phyloP scores from a whole-genome alignment of 2,329 filamentous ascomycete species.

The Paraconiothyrium sp. region DNA sequence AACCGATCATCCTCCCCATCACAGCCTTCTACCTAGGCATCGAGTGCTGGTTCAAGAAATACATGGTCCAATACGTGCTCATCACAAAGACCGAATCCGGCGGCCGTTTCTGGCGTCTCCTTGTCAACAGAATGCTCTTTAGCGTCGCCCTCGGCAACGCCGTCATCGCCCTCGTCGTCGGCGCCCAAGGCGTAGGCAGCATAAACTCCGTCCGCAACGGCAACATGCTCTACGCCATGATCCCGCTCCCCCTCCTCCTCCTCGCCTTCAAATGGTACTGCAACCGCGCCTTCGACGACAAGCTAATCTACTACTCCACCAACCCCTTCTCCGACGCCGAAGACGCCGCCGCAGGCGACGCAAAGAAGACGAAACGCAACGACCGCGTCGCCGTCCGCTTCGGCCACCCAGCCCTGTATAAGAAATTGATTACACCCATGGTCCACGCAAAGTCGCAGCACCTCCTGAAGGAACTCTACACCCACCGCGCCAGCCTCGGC shows the following conservation, averaged over 20 bases:
- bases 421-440: conserved; percentile 72
- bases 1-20: conserved; percentile 86
- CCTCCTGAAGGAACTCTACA: conserved; percentile 82
- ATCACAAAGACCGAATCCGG: conserved; percentile 96
- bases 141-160: conserved; percentile 79
- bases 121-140: conserved; percentile 93
- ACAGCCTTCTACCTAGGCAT: conserved; percentile 88
- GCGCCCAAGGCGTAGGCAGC: conserved; percentile 66
- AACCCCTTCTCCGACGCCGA: conserved; percentile 60
- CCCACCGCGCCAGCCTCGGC: conserved; percentile 73
- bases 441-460: conserved; percentile 90
- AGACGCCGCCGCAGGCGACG: conserved; percentile 56
- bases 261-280: conserved; percentile 88
- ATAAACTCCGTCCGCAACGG: conserved; percentile 51
- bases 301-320: conserved; percentile 81
- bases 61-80: conserved; percentile 84
- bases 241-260: conserved; percentile 81
- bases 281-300: conserved; percentile 75
- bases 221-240: conserved; percentile 71
- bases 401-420: conserved; percentile 90
- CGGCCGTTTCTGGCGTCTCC: conserved; percentile 86
- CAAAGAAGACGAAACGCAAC: conserved; percentile 43
- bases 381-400: conserved; percentile 80
- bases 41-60: conserved; percentile 92
- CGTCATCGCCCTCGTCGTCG: conserved; percentile 79